Conservation (phyloP, 73 alveolate genomes). For the Paramecium octaurelia region DNA sequence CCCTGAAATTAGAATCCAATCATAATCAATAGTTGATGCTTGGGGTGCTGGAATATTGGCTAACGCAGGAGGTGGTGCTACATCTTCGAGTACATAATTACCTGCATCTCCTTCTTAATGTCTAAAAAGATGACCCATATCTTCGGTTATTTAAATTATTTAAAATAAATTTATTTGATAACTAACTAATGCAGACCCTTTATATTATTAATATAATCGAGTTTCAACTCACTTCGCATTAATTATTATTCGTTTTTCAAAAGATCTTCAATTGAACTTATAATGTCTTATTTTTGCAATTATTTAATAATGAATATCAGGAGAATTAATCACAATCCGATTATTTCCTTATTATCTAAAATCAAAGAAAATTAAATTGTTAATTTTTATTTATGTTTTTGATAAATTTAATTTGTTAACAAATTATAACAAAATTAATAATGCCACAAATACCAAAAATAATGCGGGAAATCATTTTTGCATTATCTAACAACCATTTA, state of each 20-base stretch:
- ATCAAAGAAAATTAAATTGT: not conserved
- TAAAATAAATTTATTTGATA: not conserved
- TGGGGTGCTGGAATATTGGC: not conserved
- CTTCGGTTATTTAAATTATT: not conserved
- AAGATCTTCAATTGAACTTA: not conserved
- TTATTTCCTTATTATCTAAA: not conserved
- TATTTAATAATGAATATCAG: not conserved
- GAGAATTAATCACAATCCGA: not conserved
- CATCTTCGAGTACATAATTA: not conserved
- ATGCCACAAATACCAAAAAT: not conserved
- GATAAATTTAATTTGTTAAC: not conserved
- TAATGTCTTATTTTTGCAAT: not conserved
- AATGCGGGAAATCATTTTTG: not conserved
- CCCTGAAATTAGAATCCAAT: conserved; percentile 45
- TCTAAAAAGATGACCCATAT: conserved; percentile 24
- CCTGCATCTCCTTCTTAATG: not conserved
- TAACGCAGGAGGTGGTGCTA: not conserved
- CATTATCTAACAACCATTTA: not conserved
- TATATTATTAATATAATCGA: not conserved
- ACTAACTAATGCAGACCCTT: not conserved
- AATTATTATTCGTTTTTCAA: not conserved
- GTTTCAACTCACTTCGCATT: not conserved
- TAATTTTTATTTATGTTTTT: not conserved
- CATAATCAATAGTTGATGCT: not conserved
- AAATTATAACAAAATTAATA: not conserved